Percentiles rank a stretch among this genome's conserved stretches.
phyloP scores from a whole-genome alignment of 2,329 filamentous ascomycete genomes.

The Neofusicoccum laricinum region DNA sequence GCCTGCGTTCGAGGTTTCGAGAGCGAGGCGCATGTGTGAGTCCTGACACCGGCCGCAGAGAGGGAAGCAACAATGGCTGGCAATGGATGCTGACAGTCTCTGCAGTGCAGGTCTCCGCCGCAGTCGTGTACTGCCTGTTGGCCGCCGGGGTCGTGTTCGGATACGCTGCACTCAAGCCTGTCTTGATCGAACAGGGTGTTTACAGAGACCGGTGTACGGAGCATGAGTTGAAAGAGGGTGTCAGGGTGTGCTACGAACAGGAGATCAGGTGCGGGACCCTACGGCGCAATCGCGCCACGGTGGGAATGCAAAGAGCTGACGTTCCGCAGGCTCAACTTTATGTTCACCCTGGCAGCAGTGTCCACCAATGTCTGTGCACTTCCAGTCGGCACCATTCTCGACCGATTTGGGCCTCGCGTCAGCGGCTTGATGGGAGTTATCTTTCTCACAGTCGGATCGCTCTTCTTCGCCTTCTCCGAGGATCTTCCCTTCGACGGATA shows the following conservation, averaged over 20 bases:
- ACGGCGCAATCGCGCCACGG: not conserved
- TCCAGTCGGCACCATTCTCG: constrained; percentile 80
- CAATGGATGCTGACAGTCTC: not conserved
- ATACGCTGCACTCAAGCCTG: constrained; percentile 40
- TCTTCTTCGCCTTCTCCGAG: constrained; percentile 68
- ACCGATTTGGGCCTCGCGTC: constrained; percentile 74
- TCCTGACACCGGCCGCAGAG: not conserved
- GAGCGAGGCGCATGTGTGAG: constrained; percentile 52
- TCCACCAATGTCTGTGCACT: constrained; percentile 84
- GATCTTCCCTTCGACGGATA: constrained; percentile 67
- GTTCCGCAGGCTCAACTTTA: constrained; percentile 71
- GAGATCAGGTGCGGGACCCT: constrained; percentile 26
- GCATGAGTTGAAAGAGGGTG: constrained; percentile 31
- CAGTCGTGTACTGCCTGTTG: constrained; percentile 68
- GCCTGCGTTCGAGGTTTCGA: constrained; percentile 54
- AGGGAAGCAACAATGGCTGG: too few species aligned
- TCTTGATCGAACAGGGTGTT: constrained; percentile 37
- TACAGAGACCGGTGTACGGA: constrained; percentile 35
- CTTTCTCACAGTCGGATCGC: constrained; percentile 66
- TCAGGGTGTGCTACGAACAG: constrained; percentile 39
- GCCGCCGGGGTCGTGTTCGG: constrained; percentile 41
- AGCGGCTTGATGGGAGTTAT: constrained; percentile 69
- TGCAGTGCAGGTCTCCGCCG: constrained; percentile 65
- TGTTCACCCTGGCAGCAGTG: constrained; percentile 89
- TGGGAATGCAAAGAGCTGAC: constrained; percentile 16